phyloP scores from a whole-genome alignment of 169 alveolate genomes.

The Perkinsus marinus region DNA sequence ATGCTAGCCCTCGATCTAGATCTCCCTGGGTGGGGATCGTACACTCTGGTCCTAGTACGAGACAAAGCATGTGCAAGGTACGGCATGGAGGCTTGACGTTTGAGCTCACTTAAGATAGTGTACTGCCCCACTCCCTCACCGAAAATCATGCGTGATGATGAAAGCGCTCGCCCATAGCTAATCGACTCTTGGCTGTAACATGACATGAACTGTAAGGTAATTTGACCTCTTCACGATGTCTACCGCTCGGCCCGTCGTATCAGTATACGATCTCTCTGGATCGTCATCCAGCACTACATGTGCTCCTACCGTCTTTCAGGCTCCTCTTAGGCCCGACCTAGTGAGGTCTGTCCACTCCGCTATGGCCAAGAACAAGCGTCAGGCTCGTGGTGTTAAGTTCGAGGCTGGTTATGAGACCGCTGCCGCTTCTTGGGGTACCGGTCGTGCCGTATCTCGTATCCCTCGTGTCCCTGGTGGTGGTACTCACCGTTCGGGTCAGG shows the following conservation, averaged over 20 bases:
- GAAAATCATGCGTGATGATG: not conserved
- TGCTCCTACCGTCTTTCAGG: conserved; percentile 81
- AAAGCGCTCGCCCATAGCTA: not conserved
- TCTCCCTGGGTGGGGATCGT: no score
- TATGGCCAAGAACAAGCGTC: conserved; percentile 85
- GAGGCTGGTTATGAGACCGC: conserved; percentile 82
- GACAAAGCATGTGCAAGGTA: no score
- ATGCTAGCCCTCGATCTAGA: no score
- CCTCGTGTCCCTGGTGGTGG: conserved; percentile 99
- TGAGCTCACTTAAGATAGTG: no score
- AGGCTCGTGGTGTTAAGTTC: conserved; percentile 83
- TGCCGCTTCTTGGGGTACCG: conserved; percentile 94
- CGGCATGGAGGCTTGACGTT: no score
- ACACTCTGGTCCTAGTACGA: no score
- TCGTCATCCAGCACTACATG: conserved; percentile 35
- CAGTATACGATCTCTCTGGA: conserved; percentile 36
- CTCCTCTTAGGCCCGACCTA: conserved; percentile 94
- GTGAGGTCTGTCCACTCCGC: conserved; percentile 84
- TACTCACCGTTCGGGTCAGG: conserved; percentile 95
- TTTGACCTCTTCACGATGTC: conserved; percentile 11
- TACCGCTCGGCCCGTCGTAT: conserved; percentile 43
- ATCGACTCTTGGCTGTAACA: not conserved
- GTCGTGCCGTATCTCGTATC: conserved; percentile 96
- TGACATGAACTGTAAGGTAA: not conserved
- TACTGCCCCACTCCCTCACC: not conserved